Percentiles rank a stretch among this genome's conserved stretches.
These are phyloP conservation scores for Podospora pseudocomata DNA, from an alignment of 495 filamentous ascomycete genomes.

Conservation along the genomic window DNA sequence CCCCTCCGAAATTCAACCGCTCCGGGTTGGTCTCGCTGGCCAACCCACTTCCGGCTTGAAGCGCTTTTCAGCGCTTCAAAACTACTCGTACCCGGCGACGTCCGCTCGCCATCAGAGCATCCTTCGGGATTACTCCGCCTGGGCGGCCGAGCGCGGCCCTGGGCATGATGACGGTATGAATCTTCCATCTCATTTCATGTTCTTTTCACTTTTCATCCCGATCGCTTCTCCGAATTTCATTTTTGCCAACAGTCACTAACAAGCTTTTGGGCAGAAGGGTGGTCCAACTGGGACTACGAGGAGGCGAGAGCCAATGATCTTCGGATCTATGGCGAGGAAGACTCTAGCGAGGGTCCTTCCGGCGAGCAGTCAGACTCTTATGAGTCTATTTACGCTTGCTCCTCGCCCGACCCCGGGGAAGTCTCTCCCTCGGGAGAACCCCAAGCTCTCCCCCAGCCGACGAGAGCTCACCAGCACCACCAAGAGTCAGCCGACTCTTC, in stretches of 20 bases:
- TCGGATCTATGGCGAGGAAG: too few species aligned
- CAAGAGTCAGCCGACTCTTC: not conserved
- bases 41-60: not conserved
- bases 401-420: too few species aligned
- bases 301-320: too few species aligned
- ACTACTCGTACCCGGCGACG: not conserved
- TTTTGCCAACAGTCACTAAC: too few species aligned
- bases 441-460: not conserved
- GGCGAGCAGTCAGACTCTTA: too few species aligned
- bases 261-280: too few species aligned
- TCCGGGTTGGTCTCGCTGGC: not conserved
- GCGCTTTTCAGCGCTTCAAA: not conserved
- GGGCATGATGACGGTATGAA: not conserved
- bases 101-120: not conserved
- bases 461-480: not conserved
- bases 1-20: not conserved
- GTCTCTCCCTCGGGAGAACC: too few species aligned
- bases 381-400: too few species aligned
- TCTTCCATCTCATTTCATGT: not conserved
- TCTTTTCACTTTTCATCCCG: too few species aligned
- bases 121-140: not conserved
- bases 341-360: too few species aligned
- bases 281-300: too few species aligned
- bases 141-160: not conserved
- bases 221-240: not conserved